Base-by-base conservation (phyloP, 495 filamentous ascomycete genomes). In the Peziza echinospora region DNA sequence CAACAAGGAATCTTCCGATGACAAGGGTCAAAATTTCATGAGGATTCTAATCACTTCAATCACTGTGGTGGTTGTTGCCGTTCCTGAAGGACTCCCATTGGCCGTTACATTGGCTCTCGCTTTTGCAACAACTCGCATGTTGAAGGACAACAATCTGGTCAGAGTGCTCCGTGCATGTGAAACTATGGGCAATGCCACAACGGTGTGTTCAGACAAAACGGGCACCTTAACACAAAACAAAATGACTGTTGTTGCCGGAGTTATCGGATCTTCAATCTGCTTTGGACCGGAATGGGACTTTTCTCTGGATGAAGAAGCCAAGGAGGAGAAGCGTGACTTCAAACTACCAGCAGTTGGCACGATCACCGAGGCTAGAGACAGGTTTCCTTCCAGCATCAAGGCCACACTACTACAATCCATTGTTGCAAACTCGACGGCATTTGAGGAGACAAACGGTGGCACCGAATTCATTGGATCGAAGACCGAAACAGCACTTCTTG, bases 141-240 rank as follows among this genome's bases (percentile, higher is more conserved):
- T 84, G 21, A 83, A 79, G 56, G 81, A 86, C 52, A 79, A 84
- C 56, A 86, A 85, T 53, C 63, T 86, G 43, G 82, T 89, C 13
- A 78, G 81, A 39, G 65, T 78, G 21, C 62, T 87, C 19, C 70
- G 74, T 21, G 80, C 82, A 22, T 89, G 82, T 58, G 82, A 89
- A 58, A 85, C 80, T 1, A 86, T 87, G 82, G 81, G 82, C 3
- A 85, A 86, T 58, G 82, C 82, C 5, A 87, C 82, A 2, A 78
- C 78, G 0, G 74, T 89, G 24, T 87, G 82, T 55, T 84, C 80
- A 3, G 82, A 89, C 60, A 89, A 89, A 59, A 89, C 82, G 0
- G 82, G 82, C 45, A 89, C 82, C 3, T 65, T 89, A 26, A 82
- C 78, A 0, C 73, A 76, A 52, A 84, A 84, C 51, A 73, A 72